phyloP scores from a whole-genome alignment of 2,329 filamentous ascomycete species.

The Talaromyces amestolkiae region DNA sequence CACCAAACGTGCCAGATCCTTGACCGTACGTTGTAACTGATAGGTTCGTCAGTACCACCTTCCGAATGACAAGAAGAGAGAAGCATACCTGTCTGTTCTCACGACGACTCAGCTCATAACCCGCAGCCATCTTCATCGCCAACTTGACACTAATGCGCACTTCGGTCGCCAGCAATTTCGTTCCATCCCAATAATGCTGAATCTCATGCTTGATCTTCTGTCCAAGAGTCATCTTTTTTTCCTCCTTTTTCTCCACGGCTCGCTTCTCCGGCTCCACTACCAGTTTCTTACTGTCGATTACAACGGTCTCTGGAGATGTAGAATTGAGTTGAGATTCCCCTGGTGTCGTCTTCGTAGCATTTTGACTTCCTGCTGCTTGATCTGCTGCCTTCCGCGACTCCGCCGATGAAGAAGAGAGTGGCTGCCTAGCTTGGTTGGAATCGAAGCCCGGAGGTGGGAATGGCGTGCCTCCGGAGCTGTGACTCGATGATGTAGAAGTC shows the following conservation, averaged over 20 bases:
- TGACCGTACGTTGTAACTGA: slow-evolving; percentile 80
- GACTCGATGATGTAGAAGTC: slow-evolving; percentile 50
- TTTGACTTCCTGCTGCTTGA: slow-evolving; percentile 32
- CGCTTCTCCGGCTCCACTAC: slow-evolving; percentile 53
- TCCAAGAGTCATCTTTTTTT: slow-evolving; percentile 82
- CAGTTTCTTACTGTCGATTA: slow-evolving; percentile 32
- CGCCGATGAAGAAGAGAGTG: slow-evolving; percentile 59
- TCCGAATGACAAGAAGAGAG: not conserved
- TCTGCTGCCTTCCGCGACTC: slow-evolving; percentile 30
- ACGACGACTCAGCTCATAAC: slow-evolving; percentile 91
- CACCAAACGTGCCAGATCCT: slow-evolving; percentile 86
- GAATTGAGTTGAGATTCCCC: not conserved
- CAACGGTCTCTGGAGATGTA: not conserved
- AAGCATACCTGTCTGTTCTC: slow-evolving; percentile 74
- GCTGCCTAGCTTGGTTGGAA: slow-evolving; percentile 83
- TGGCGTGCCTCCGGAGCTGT: slow-evolving; percentile 40
- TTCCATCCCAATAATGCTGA: slow-evolving; percentile 97
- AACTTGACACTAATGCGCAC: slow-evolving; percentile 88
- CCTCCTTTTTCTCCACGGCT: slow-evolving; percentile 63
- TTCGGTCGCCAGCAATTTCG: slow-evolving; percentile 88
- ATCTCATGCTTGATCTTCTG: slow-evolving; percentile 94
- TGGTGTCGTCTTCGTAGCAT: slow-evolving; percentile 31
- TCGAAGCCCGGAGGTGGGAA: slow-evolving; percentile 88
- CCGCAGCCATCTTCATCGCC: slow-evolving; percentile 94
- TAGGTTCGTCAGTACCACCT: slow-evolving; percentile 20